Base-by-base conservation (phyloP, 1,284 basidiomycete genomes). In the Meripilus lineatus region DNA sequence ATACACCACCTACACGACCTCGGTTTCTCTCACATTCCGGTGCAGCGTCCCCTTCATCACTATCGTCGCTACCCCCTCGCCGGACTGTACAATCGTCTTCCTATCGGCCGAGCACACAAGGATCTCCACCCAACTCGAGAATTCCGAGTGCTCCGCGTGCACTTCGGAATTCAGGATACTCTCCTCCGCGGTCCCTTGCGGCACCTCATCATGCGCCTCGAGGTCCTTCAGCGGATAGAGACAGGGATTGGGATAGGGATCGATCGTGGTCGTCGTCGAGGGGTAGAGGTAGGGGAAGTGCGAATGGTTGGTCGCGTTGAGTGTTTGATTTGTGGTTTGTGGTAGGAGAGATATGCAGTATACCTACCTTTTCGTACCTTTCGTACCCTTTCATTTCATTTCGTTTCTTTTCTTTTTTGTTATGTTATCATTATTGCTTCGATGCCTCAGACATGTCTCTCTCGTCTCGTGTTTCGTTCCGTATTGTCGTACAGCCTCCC, bases 101-200 rank as follows among this genome's bases (percentile, higher is more conserved):
- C 17, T 55, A 61, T 30, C 42, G 58, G 23, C 46, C 49, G 20
- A 45, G 56, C 41, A 33, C 55, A 40, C 42, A 51, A 44, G 32
- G 44, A 18, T 38, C 37, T 18, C n/a, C 38, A 24, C 44, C 46
- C 37, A 53, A 52, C 48, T 6, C 59, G 62, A 17, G 65, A 68
- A 24, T 65, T 69, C 77, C 78, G 2, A 75, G 69, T 32, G 77
- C 70, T 0, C 78, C 78, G 0, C 70, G 75, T 18, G 77, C 77
- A n/a, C 52, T 79, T 14, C 61, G 77, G 32, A 62, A 63, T 14
- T 49, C 56, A 48, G 56, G 45, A 22, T 56, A 58, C 20, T 38
- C 55, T n/a, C 44, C 58, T 5, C 32, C 42, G 30, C 43, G 33
- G 44, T 58, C 59, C 5, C n/a, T 54, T 38, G 56, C 58, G 28